These are phyloP conservation scores for Linnemannia hyalina DNA, from an alignment of 192 early-diverging fungal species.

Conservation along the genomic window DNA sequence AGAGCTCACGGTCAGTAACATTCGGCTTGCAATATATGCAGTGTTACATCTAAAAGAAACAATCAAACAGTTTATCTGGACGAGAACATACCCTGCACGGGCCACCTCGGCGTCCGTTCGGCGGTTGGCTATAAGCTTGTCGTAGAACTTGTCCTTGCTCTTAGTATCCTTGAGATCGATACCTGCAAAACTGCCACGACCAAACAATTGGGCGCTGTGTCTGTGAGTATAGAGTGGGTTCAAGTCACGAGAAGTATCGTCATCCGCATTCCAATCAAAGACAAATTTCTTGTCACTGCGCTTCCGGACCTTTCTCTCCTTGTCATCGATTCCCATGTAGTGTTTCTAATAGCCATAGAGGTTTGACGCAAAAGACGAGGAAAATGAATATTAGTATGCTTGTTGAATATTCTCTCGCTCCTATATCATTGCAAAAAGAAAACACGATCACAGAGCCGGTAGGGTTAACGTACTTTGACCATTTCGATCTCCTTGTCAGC, in stretches of 20 bases:
- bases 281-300: constrained; percentile 96
- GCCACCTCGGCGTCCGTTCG: constrained; percentile 69
- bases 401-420: neutral
- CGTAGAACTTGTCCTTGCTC: constrained; percentile 76
- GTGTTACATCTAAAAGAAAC: neutral
- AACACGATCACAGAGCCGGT: no score
- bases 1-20: neutral
- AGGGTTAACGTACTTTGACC: constrained; percentile 28
- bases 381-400: neutral
- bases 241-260: constrained; percentile 95
- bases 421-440: neutral
- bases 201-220: constrained; percentile 82
- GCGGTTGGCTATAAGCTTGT: constrained; percentile 72
- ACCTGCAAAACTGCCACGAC: constrained; percentile 89
- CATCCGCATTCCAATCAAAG: constrained; percentile 96
- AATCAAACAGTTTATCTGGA: neutral
- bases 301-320: constrained; percentile 80
- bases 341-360: constrained; percentile 65
- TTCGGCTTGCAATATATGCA: neutral
- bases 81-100: constrained; percentile 62
- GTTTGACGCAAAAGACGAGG: neutral
- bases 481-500: constrained; percentile 47
- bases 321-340: constrained; percentile 87
- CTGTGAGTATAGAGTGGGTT: constrained; percentile 90
- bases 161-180: constrained; percentile 86